Evolutionary conservation across 129 eudicot genomes (phyloP), one percentile per base, ranked within the genome.

Genomic region (Gnaphalium uliginosum): DNA sequence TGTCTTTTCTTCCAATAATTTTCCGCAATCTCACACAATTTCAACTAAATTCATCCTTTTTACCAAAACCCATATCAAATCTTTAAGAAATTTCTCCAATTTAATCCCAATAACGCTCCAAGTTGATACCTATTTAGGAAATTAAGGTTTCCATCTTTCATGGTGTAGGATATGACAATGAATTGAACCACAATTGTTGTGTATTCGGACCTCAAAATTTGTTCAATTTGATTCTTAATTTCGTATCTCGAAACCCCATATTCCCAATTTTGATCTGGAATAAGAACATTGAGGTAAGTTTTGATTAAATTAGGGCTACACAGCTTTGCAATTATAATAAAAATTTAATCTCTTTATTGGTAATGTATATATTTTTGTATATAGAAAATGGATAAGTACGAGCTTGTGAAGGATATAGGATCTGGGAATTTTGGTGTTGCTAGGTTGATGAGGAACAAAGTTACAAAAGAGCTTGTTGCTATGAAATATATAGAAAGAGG

Each of bases 401-500:
- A 92, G 86, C 89, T 92, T 56, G 96, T 92, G 83, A 92, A 92
- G 89, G 98, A 92, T 86, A 92, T 92, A 79, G 98, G 98, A 81
- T 81, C 96, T 81, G 96, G 98, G 70, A 89, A 92, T 87, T 92
- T 92, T 74, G 96, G 98, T 10, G 94, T 92, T 72, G 98, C 96
- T 3, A 86, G 98, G 87, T 87, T 92, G 66, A 89, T 92, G 98
- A 92, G 94, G 85, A 89, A 92, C 69, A 92, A 92, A 84, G 98
- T 78, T 58, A 84, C 98, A 50, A 89, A 89, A 66, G 98, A 92
- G 78, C 98, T 92, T 35, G 96, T 93, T 68, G 98, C 98, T 15
- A 86, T 93, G 96, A 93, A 93, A 77, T 93, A 93, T 83, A 93
- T 93, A 78, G 98, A 93, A 80, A 87, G 98, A 85, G 98, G 98